Conservation (phyloP, 2,329 filamentous ascomycete genomes). For the Aspergillus terreus region DNA sequence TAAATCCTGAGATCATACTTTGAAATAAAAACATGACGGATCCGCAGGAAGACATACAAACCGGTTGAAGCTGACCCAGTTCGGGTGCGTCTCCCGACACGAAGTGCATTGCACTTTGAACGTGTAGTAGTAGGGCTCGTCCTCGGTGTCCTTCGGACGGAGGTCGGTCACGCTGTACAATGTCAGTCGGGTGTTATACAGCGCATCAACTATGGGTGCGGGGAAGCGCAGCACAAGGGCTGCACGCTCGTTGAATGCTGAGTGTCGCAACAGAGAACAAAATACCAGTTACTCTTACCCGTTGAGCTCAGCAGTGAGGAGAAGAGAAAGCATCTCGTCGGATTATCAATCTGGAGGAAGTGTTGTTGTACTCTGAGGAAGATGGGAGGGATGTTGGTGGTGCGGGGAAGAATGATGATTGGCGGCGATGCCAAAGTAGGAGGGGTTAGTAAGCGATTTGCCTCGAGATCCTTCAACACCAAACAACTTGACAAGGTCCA, state of each 20-base stretch:
- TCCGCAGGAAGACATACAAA: conserved; percentile 59
- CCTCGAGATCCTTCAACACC: too few relatives aligned
- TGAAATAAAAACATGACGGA: background rate
- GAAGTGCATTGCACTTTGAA: conserved; percentile 99
- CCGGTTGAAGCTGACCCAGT: conserved; percentile 79
- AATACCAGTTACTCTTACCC: conserved; percentile 26
- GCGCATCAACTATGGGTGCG: conserved; percentile 8
- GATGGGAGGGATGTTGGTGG: background rate
- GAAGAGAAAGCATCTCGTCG: conserved; percentile 37
- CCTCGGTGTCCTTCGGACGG: conserved; percentile 74
- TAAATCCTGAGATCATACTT: too few relatives aligned
- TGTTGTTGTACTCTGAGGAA: background rate
- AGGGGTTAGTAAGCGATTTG: too few relatives aligned
- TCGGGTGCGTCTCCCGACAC: conserved; percentile 85
- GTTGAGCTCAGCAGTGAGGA: conserved; percentile 35
- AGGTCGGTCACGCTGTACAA: conserved; percentile 76
- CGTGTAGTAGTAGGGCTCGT: conserved; percentile 88
- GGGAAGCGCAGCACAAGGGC: conserved; percentile 6
- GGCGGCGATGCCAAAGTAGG: background rate
- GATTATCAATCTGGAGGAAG: background rate
- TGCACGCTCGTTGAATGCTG: background rate
- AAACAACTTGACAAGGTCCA: too few relatives aligned
- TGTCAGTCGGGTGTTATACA: background rate
- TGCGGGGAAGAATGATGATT: conserved; percentile 5
- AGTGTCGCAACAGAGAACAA: background rate